Evolutionary conservation across 1,284 basidiomycete species (phyloP), one percentile per base, ranked within the genome.

Genomic region (Trametes hirsuta): DNA sequence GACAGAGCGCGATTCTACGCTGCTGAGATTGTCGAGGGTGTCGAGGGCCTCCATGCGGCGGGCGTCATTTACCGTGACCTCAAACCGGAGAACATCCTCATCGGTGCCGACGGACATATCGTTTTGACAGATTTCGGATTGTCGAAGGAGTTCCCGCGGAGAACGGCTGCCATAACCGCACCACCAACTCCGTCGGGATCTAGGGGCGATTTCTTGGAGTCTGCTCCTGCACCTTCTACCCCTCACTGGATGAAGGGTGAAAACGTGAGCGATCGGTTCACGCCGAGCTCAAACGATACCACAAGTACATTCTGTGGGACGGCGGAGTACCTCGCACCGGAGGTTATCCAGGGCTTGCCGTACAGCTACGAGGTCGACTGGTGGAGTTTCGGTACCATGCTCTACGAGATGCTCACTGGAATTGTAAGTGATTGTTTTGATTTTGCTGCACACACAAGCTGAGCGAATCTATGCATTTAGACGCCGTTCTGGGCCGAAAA

Each of bases 361-460:
- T 98, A 98, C 75, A 91, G 91, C 64, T 98, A 96, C 71, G 93
- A 96, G 68, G 94, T 97, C 21, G 96, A 98, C 73, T 97, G 95
- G 93, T 98, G 96, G 95, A 93, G 91, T 65, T 92, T 97, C 69
- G 96, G 96, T 18, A 98, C 95, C 62, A 97, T 98, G 90, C 79
- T 98, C 58, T 95, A 93, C 74, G 97, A 98, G 79, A 96, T 97
- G 87, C 78, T 94, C 74, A 92, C 90, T 42, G 94, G 93, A 37
- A 92, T 93, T 66, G 91, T 93, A 73, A 80, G 90, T 86, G 12
- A 30, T 50, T 37, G 39, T 41, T 30, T 46, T 56, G 6, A 15
- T 25, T 6, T 44, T 14, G 21, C 25, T 22, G 14, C 12, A 55
- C 21, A 40, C 35, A 30, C 46, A n/a, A 35, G 49, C 61, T 18